Conservation (phyloP, 169 alveolate genomes). For the Eimeria acervulina region DNA sequence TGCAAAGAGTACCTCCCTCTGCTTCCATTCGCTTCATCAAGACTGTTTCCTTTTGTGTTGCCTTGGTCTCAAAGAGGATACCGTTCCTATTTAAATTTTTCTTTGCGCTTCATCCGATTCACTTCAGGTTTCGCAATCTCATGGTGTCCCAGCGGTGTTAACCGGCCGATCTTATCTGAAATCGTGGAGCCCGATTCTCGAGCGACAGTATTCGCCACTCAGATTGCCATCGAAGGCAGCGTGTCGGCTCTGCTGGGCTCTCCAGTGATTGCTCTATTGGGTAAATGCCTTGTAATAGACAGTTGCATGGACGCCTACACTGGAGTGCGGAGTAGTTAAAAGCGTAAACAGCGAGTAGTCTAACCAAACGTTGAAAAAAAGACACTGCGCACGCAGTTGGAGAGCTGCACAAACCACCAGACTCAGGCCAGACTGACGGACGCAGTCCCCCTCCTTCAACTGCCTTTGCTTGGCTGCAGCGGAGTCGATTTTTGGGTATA, state of each 20-base stretch:
- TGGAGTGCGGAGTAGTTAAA: not conserved
- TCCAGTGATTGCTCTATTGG: conserved; percentile 85
- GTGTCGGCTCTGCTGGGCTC: conserved; percentile 84
- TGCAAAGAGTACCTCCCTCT: too few species aligned
- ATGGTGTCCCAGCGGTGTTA: conserved; percentile 87
- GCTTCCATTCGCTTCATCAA: not conserved
- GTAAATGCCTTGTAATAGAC: conserved; percentile 1
- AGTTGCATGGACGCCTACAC: not conserved
- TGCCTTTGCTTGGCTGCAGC: conserved; percentile 49
- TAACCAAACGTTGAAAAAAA: not conserved
- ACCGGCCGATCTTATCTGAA: conserved; percentile 94
- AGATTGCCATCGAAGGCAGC: conserved; percentile 83
- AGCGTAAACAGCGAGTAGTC: not conserved
- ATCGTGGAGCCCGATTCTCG: conserved; percentile 93
- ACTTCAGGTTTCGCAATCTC: conserved; percentile 83
- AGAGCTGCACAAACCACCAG: not conserved
- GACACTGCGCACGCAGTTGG: not conserved
- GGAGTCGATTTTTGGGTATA: conserved; percentile 79
- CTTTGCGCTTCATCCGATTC: not conserved
- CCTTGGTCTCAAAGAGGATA: not conserved
- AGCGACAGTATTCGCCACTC: conserved; percentile 93
- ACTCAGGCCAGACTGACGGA: not conserved
- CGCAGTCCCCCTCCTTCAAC: not conserved
- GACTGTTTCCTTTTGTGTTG: not conserved
- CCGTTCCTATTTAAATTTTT: not conserved